A percentile compares a stretch with the other conserved stretches of the same genome.
phyloP scores from a whole-genome alignment of 2,329 filamentous ascomycete genomes.

The Mariannaea sp. region DNA sequence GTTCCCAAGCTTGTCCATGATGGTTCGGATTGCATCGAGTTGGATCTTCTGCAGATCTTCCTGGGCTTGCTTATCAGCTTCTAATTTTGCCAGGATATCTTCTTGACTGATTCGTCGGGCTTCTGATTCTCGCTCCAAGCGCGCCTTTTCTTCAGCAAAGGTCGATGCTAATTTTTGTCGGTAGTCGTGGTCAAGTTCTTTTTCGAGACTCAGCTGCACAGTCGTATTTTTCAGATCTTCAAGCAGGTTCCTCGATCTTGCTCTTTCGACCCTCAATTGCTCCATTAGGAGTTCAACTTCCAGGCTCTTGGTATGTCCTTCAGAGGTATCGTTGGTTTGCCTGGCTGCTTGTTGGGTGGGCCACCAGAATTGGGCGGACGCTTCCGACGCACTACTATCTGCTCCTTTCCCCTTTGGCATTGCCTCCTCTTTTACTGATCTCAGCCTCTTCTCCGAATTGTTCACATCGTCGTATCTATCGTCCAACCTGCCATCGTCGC shows the following conservation, averaged over 20 bases:
- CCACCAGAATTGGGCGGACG: background rate
- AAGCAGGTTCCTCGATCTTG: background rate
- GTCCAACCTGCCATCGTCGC: background rate
- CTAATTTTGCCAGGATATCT: background rate
- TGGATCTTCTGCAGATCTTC: background rate
- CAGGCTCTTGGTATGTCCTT: background rate
- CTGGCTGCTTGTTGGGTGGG: background rate
- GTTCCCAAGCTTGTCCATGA: slow-evolving; percentile 6
- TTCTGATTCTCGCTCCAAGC: background rate
- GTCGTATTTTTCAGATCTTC: background rate
- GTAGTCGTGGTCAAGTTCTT: background rate
- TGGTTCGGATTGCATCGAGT: slow-evolving; percentile 1
- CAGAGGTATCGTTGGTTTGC: background rate
- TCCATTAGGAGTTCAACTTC: background rate
- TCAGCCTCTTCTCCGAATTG: background rate
- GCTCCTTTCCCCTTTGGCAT: background rate
- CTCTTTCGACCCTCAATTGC: background rate
- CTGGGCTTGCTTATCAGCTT: slow-evolving; percentile 5
- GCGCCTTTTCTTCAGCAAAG: background rate
- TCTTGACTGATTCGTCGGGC: background rate
- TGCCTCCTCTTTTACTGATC: background rate
- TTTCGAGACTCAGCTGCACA: background rate
- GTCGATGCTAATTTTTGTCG: background rate
- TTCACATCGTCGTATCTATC: slow-evolving; percentile 1
- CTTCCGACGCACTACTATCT: background rate